Conservation (phyloP, 352 stramenopile species). For the Vaucheria bursata region DNA sequence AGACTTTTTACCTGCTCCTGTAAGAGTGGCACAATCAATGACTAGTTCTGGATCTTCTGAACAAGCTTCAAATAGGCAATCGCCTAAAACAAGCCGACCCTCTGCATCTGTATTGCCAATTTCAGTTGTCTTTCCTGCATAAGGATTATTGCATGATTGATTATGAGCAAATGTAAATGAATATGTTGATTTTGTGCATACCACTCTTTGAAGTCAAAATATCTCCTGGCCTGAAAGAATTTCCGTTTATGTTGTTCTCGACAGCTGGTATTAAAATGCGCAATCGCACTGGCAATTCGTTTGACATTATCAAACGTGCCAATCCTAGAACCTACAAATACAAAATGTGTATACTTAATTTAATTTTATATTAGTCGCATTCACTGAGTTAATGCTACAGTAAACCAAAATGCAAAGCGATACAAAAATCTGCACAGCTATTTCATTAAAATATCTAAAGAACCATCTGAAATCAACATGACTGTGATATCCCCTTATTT, state of each 20-base stretch:
- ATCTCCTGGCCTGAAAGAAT: constrained; percentile 25
- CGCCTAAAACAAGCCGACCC: constrained; percentile 74
- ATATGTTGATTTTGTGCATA: too few relatives aligned
- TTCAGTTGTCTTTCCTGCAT: constrained; percentile 23
- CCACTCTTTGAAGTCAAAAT: constrained; percentile 14
- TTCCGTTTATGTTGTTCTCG: constrained; percentile 25
- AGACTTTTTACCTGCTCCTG: constrained; percentile 5
- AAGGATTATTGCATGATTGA: background rate
- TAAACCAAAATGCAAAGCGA: too few relatives aligned
- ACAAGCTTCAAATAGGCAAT: constrained; percentile 74
- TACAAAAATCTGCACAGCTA: too few relatives aligned
- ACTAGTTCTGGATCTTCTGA: constrained; percentile 68
- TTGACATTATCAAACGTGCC: constrained; percentile 29
- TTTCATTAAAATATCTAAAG: too few relatives aligned
- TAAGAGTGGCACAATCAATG: constrained; percentile 82
- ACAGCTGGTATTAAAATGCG: constrained; percentile 23
- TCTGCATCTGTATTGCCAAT: constrained; percentile 65
- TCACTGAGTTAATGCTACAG: too few relatives aligned
- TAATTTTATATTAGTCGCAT: too few relatives aligned
- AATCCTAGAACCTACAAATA: constrained; percentile 40
- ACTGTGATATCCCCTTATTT: too few relatives aligned
- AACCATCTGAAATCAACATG: too few relatives aligned
- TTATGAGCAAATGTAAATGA: too few relatives aligned
- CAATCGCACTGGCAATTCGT: constrained; percentile 3
- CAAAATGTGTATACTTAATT: too few relatives aligned